These are phyloP conservation scores for Ascoidea tarda DNA, from an alignment of 805 yeast species.

Conservation along the genomic window DNA sequence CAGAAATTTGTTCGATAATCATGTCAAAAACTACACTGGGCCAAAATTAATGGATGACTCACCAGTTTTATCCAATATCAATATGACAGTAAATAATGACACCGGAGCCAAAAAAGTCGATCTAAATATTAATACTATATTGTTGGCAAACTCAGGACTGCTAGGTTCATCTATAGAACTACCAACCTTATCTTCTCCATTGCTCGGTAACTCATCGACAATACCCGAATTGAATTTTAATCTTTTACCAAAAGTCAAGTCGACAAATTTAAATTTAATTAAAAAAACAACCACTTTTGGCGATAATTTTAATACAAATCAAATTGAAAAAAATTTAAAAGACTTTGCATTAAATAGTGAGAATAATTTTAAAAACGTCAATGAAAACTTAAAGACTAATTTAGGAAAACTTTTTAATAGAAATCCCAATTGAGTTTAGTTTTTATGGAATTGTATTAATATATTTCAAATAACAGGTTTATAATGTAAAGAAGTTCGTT, in stretches of 20 bases:
- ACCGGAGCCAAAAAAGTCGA: neutral
- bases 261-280: too few relatives aligned
- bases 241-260: too few relatives aligned
- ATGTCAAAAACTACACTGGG: constrained; percentile 12
- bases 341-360: constrained; percentile 35
- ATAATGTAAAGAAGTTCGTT: too few relatives aligned
- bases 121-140: too few relatives aligned
- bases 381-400: constrained; percentile 43
- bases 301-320: constrained; percentile 15
- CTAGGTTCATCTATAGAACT: neutral
- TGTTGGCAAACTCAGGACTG: too few relatives aligned
- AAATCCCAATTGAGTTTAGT: constrained; percentile 6
- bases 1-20: constrained; percentile 24
- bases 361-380: constrained; percentile 44
- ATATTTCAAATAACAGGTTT: too few relatives aligned
- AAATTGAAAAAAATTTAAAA: constrained; percentile 21
- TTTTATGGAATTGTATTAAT: too few relatives aligned
- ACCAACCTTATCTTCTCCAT: neutral
- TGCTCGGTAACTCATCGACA: neutral
- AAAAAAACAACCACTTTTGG: neutral
- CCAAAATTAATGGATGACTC: constrained; percentile 12
- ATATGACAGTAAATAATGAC: constrained; percentile 9
- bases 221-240: neutral
- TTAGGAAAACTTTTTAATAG: constrained; percentile 45
- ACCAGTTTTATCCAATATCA: constrained; percentile 15